Percentiles rank a stretch among this genome's conserved stretches.
Evolutionary conservation across 257 asterid species (phyloP).

Genomic region (Verbena officinalis): DNA sequence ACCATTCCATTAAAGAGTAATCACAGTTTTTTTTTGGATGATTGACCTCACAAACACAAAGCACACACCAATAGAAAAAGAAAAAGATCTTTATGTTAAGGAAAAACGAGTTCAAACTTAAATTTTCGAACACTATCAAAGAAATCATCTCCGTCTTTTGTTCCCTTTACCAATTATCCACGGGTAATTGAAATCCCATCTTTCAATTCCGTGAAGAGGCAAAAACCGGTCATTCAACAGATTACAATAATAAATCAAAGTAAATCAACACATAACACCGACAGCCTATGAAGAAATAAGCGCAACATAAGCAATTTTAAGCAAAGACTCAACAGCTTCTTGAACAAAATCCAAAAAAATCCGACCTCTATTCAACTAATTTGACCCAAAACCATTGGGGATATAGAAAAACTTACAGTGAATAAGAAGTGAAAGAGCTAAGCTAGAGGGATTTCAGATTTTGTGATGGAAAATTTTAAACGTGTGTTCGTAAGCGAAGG

Average conservation of each 20-base stretch:
- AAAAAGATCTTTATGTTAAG: neutral
- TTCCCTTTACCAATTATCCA: constrained; percentile 10
- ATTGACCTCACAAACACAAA: too few relatives aligned
- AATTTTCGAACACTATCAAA: neutral
- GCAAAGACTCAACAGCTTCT: neutral
- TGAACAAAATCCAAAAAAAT: neutral
- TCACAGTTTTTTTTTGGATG: too few relatives aligned
- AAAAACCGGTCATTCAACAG: neutral
- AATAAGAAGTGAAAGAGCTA: neutral
- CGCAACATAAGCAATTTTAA: constrained; percentile 4
- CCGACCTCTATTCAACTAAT: constrained; percentile 1
- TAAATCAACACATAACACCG: neutral
- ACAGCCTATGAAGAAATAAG: constrained; percentile 15
- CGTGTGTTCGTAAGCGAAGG: neutral
- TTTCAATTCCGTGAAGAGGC: neutral
- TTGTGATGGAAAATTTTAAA: neutral
- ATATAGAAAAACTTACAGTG: constrained; percentile 22
- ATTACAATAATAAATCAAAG: neutral
- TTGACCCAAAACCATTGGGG: neutral
- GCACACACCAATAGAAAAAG: neutral
- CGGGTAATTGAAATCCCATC: neutral
- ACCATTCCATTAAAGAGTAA: too few relatives aligned
- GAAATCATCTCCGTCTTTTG: neutral
- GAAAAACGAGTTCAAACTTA: neutral
- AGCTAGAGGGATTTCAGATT: constrained; percentile 3